Evolutionary conservation across 805 yeast species (phyloP), one percentile per base, ranked within the genome.

Genomic region (Ogataea ramenticola): DNA sequence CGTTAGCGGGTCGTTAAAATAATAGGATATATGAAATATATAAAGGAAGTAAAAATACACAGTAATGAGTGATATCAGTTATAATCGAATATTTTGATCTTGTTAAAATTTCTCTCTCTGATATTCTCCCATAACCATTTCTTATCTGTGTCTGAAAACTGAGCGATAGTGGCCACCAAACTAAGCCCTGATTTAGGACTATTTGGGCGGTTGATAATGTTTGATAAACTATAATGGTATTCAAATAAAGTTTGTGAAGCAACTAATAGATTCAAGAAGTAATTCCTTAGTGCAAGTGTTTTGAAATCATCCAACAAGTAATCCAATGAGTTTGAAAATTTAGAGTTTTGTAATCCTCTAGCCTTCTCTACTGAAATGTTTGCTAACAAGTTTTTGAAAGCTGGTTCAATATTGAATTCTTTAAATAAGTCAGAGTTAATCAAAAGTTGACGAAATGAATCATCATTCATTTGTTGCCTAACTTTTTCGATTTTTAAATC

Each of bases 211-310:
- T 26, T 38, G 30, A 47, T 20, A 17, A 68, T 44, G 12, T 57
- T 61, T 43, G 66, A 70, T 3, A 65, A 46, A 49, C 65, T 64
- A 39, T 66, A 49, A 47, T 72, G 68, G 53, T 71, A 74, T 51
- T 74, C 80, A 46, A 70, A 66, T 8, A 76, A 71, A 0, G 80
- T 74, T 36, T 77, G 74, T 8, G 77, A 72, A 4, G 79, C 80
- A 12, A 77, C 79, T 12, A 77, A 70, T 44, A 75, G 57, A 54
- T 75, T 75, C n/a, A 75, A 63, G 44, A 75, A 61, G 48, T 71
- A 75, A 56, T 75, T 74, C 42, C 77, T 54, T 27, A 74, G 54
- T 4, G 79, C 77, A 22, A 72, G 65, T 41, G 68, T 68, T 54
- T 67, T 70, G 43, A 61, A 71, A 40, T 66, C 61, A 47, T 41